Percentiles rank a stretch among this genome's conserved stretches.
These are phyloP conservation scores for Aureobasidium lini DNA, from an alignment of 2,329 filamentous ascomycete species.

Conservation along the genomic window DNA sequence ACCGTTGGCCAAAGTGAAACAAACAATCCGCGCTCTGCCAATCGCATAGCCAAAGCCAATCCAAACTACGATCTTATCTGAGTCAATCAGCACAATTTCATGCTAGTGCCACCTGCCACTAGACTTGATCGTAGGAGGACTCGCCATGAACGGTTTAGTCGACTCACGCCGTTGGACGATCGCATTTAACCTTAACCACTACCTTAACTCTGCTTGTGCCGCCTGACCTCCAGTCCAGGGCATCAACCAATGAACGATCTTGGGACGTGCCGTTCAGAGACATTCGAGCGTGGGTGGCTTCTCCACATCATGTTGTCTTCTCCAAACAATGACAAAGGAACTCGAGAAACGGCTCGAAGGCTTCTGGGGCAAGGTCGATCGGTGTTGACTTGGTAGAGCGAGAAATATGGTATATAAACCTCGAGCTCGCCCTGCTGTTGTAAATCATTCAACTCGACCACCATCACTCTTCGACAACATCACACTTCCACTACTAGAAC, in stretches of 20 bases:
- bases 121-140: neutral
- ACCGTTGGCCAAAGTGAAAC: neutral
- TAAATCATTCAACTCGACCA: neutral
- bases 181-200: constrained; percentile 10
- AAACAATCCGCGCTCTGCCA: neutral
- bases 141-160: neutral
- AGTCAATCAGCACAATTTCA: neutral
- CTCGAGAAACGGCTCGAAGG: neutral
- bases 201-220: constrained; percentile 1
- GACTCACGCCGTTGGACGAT: neutral
- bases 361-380: neutral
- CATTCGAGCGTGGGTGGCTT: neutral
- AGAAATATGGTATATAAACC: neutral
- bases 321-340: constrained; percentile 5
- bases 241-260: neutral
- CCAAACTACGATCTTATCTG: neutral
- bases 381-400: neutral
- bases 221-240: neutral
- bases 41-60: neutral
- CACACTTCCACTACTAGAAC: neutral
- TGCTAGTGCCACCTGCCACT: neutral
- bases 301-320: neutral
- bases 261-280: neutral
- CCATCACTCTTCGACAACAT: neutral
- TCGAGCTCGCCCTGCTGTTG: neutral